These are phyloP conservation scores for Magnaporthiopsis incrustans DNA, from an alignment of 2,329 filamentous ascomycete genomes.

Conservation along the genomic window DNA sequence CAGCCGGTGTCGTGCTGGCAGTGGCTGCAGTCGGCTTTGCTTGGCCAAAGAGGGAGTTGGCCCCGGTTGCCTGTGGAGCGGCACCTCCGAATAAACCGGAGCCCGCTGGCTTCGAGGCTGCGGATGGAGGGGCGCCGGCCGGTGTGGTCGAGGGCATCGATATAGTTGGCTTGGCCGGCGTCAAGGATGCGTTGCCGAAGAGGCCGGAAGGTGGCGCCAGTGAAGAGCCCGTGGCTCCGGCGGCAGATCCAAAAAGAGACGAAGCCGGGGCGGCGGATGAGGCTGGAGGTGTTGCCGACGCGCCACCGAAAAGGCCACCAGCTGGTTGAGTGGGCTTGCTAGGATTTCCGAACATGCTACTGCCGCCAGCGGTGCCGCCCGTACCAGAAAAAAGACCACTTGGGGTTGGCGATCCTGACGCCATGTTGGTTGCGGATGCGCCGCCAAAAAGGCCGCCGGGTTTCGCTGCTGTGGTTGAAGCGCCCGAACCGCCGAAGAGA, in stretches of 20 bases:
- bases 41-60: conserved; percentile 1
- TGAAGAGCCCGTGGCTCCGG: conserved; percentile 9
- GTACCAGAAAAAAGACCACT: conserved; percentile 9
- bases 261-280: conserved; percentile 18
- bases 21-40: background rate
- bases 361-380: conserved; percentile 5
- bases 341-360: conserved; percentile 26
- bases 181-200: conserved; percentile 20
- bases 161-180: conserved; percentile 40
- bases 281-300: conserved; percentile 8
- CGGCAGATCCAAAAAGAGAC: conserved; percentile 20
- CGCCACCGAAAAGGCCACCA: conserved; percentile 25
- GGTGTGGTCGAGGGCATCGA: conserved; percentile 45
- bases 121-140: conserved; percentile 43
- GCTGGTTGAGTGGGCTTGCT: conserved; percentile 15
- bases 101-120: conserved; percentile 17
- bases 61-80: background rate
- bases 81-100: conserved; percentile 11
- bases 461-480: conserved; percentile 13
- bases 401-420: conserved; percentile 15
- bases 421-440: conserved; percentile 7
- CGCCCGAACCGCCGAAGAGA: conserved; percentile 16
- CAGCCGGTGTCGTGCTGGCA: background rate
- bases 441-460: conserved; percentile 9
- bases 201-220: conserved; percentile 13